These are phyloP conservation scores for Ogataea corticis DNA, from an alignment of 805 yeast genomes.

Conservation along the genomic window DNA sequence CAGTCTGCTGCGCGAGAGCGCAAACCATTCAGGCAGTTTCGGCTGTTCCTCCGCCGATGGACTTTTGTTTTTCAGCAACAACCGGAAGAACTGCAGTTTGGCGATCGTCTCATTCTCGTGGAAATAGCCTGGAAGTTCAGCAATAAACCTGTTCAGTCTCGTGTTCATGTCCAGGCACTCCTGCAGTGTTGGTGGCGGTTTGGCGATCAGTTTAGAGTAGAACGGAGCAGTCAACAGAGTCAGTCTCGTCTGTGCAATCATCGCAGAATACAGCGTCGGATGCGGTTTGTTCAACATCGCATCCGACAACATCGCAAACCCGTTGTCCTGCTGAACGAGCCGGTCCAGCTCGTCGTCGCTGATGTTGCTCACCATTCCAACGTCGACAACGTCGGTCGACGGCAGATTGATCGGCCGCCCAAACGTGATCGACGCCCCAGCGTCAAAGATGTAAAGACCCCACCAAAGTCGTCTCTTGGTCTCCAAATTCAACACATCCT, in stretches of 20 bases:
- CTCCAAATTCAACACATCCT: slow-evolving; percentile 47
- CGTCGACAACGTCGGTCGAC: slow-evolving; percentile 45
- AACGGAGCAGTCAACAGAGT: slow-evolving; percentile 49
- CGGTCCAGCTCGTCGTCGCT: slow-evolving; percentile 42
- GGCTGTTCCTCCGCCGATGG: slow-evolving; percentile 14
- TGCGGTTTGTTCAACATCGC: slow-evolving; percentile 31
- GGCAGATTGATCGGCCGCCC: slow-evolving; percentile 65
- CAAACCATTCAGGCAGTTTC: slow-evolving; percentile 50
- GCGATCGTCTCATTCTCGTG: slow-evolving; percentile 40
- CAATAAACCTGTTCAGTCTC: slow-evolving; percentile 41
- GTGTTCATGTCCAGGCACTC: slow-evolving; percentile 52
- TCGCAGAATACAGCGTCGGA: slow-evolving; percentile 60
- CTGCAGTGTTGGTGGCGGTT: slow-evolving; percentile 46
- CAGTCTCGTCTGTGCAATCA: slow-evolving; percentile 55
- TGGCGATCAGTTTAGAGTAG: slow-evolving; percentile 47
- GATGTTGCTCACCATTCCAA: slow-evolving; percentile 50
- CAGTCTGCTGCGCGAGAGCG: slow-evolving; percentile 51
- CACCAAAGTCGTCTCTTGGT: slow-evolving; percentile 66
- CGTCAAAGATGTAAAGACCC: slow-evolving; percentile 64
- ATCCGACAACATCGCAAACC: slow-evolving; percentile 15
- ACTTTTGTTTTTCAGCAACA: slow-evolving; percentile 24
- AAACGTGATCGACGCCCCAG: slow-evolving; percentile 62
- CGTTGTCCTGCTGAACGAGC: slow-evolving; percentile 25
- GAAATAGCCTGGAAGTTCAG: slow-evolving; percentile 48
- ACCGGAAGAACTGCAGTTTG: slow-evolving; percentile 25